Evolutionary conservation across 2,329 filamentous ascomycete species (phyloP).

Genomic region (Penicillium sumatraense): DNA sequence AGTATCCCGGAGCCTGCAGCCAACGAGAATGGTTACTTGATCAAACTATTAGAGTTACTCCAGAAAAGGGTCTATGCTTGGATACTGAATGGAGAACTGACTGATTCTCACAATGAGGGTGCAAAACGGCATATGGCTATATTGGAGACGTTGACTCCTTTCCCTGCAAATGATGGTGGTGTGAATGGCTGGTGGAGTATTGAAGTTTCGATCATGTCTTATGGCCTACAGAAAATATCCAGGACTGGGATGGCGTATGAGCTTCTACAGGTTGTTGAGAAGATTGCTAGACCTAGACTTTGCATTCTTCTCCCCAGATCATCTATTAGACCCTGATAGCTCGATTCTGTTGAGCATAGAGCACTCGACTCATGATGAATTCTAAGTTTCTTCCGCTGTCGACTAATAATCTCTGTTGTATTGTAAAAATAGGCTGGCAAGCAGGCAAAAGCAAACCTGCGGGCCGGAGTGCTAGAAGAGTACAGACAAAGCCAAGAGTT

Average conservation of each 20-base stretch:
- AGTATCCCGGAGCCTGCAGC: background rate
- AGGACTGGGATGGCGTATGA: background rate
- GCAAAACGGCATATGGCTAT: background rate
- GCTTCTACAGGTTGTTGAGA: background rate
- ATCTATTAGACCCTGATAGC: background rate
- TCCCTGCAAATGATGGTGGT: background rate
- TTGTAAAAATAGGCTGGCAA: too few species aligned
- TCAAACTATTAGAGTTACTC: background rate
- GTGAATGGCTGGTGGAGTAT: too few species aligned
- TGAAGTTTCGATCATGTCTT: too few species aligned
- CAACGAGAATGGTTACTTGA: background rate
- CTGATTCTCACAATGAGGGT: background rate
- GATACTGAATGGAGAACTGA: background rate
- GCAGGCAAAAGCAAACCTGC: too few species aligned
- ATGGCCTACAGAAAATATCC: background rate
- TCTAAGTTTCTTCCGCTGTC: background rate
- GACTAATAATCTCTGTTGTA: too few species aligned
- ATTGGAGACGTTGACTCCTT: background rate
- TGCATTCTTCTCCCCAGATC: background rate
- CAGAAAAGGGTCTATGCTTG: background rate
- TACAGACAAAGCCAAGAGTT: too few species aligned
- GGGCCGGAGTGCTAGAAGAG: too few species aligned
- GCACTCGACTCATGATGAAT: background rate
- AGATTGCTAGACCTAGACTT: background rate
- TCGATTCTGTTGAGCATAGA: background rate